Conservation (phyloP, 1,284 basidiomycete species). For the Schizophyllum commune region DNA sequence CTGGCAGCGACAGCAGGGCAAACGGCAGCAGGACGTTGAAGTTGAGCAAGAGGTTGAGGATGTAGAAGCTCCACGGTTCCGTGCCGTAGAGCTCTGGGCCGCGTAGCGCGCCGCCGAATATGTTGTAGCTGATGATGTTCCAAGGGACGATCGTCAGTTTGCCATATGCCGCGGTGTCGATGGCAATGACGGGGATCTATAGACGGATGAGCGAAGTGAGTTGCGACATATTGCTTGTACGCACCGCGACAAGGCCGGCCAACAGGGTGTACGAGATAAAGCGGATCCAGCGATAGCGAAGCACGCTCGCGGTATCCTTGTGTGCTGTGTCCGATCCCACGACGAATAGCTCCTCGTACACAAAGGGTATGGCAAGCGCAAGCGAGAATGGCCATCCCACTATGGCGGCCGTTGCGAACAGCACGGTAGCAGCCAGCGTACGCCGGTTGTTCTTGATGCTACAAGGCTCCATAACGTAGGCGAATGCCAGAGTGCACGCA, state of each 20-base stretch:
- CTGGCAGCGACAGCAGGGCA: constrained; percentile 75
- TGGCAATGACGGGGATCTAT: constrained; percentile 70
- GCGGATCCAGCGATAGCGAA: constrained; percentile 52
- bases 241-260: constrained; percentile 63
- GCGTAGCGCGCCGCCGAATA: constrained; percentile 74
- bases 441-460: constrained; percentile 46
- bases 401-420: constrained; percentile 79
- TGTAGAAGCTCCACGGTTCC: constrained; percentile 80
- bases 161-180: constrained; percentile 90
- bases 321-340: constrained; percentile 67
- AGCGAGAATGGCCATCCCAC: constrained; percentile 96
- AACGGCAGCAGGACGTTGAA: constrained; percentile 86
- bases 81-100: constrained; percentile 92
- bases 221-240: constrained; percentile 19
- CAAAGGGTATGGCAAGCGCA: constrained; percentile 81
- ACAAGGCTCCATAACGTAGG: constrained; percentile 69
- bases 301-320: constrained; percentile 10
- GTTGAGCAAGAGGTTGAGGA: constrained; percentile 84
- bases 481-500: constrained; percentile 75
- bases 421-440: constrained; percentile 56
- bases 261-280: constrained; percentile 50
- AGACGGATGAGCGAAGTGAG: constrained; percentile 2
- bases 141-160: constrained; percentile 75
- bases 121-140: constrained; percentile 93
- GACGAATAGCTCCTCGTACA: constrained; percentile 85